Percentiles rank a stretch among this genome's conserved stretches.
These are phyloP conservation scores for Cylindrotheca closterium DNA, from an alignment of 108 stramenopile species.

Conservation along the genomic window DNA sequence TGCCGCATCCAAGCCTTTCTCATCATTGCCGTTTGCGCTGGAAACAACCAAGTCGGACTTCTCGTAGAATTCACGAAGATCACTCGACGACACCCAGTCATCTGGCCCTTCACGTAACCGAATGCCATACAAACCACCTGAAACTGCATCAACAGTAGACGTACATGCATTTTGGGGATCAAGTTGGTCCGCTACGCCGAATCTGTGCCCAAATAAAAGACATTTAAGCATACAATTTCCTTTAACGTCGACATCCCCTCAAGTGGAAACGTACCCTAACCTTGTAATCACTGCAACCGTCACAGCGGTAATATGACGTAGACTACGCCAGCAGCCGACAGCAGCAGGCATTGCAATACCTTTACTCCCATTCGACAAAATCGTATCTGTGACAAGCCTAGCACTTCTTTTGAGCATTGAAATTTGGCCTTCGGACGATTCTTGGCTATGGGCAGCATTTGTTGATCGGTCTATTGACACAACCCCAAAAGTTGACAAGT, in stretches of 20 bases:
- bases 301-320: constrained; percentile 66
- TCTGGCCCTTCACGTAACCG: constrained; percentile 51
- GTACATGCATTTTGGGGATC: constrained; percentile 51
- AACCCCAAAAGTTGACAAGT: constrained; percentile 66
- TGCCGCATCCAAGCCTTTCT: constrained; percentile 17
- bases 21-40: constrained; percentile 8
- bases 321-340: constrained; percentile 72
- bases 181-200: constrained; percentile 63
- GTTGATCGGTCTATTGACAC: constrained; percentile 35
- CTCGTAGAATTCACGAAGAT: constrained; percentile 22
- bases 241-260: too few species aligned
- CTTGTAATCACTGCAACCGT: constrained; percentile 63
- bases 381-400: constrained; percentile 72
- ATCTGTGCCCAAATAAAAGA: too few species aligned
- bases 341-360: constrained; percentile 67
- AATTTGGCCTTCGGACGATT: constrained; percentile 24
- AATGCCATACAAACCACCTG: constrained; percentile 68
- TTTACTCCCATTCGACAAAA: constrained; percentile 57
- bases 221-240: too few species aligned
- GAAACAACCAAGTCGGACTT: neutral
- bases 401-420: constrained; percentile 70
- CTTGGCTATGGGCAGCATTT: constrained; percentile 12
- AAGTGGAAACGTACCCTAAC: constrained; percentile 48
- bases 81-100: constrained; percentile 24
- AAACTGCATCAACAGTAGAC: constrained; percentile 47